A percentile compares a stretch with the other conserved stretches of the same genome.
These are phyloP conservation scores for Aspergillus tamarii DNA, from an alignment of 2,329 filamentous ascomycete genomes.

Conservation along the genomic window DNA sequence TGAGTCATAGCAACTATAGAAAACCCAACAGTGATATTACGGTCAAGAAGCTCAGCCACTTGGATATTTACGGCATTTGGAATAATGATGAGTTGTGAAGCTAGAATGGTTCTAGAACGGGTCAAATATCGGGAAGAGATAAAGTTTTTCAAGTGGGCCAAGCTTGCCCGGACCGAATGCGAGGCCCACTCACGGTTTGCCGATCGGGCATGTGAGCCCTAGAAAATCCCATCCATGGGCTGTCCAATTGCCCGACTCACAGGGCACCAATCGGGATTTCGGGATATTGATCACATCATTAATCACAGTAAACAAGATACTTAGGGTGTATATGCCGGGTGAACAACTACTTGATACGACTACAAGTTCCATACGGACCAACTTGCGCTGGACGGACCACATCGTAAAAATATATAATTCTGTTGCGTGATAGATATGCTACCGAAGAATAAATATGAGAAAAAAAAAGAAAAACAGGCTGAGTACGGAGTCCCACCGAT, in stretches of 20 bases:
- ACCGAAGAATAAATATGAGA: background rate
- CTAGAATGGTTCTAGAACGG: background rate
- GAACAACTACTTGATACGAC: background rate
- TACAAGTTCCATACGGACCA: background rate
- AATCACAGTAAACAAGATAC: background rate
- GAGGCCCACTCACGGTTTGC: background rate
- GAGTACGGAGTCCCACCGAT: background rate
- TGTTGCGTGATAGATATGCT: fast-evolving
- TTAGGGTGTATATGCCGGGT: background rate
- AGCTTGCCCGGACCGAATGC: background rate
- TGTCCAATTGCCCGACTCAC: background rate
- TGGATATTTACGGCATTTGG: no score
- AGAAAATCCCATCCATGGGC: background rate
- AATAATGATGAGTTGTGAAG: background rate
- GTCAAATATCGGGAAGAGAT: background rate
- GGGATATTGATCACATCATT: background rate
- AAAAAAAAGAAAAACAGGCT: background rate
- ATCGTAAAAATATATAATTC: background rate
- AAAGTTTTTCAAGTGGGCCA: background rate
- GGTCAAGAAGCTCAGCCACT: background rate
- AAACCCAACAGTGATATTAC: background rate
- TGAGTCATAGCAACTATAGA: no score
- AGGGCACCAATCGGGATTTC: background rate
- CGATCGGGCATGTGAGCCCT: background rate
- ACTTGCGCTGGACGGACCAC: background rate